Percentiles rank a stretch among this genome's conserved stretches.
phyloP scores from a whole-genome alignment of 805 yeast genomes.

The Candida ovalis region DNA sequence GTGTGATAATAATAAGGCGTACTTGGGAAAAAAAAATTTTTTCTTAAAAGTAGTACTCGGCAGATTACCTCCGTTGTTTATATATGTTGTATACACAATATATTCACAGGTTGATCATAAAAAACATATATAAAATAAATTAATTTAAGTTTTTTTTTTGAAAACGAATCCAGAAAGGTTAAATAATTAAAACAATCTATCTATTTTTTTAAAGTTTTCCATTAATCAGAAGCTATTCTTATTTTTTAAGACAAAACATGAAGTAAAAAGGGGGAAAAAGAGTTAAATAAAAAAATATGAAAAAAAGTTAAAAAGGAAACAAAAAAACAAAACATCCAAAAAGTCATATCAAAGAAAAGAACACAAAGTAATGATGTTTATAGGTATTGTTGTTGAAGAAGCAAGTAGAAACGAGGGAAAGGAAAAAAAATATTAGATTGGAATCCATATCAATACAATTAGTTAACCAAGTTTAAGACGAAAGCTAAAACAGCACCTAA shows the following conservation, averaged over 20 bases:
- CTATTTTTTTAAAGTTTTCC: not conserved
- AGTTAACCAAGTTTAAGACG: conserved; percentile 4
- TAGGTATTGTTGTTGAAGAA: too few species aligned
- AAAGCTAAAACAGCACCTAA: conserved; percentile 3
- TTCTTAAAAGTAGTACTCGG: too few species aligned
- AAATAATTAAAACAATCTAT: not conserved
- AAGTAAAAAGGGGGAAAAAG: not conserved
- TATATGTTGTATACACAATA: not conserved
- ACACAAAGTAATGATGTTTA: not conserved
- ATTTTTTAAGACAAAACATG: not conserved
- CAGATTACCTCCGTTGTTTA: too few species aligned
- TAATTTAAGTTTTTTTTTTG: not conserved
- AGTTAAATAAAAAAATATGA: not conserved
- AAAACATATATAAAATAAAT: not conserved
- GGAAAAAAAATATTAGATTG: not conserved
- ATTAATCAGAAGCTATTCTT: not conserved
- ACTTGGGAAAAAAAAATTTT: too few species aligned
- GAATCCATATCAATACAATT: not conserved
- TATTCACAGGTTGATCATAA: not conserved
- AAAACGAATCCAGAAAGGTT: not conserved
- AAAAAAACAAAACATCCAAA: not conserved
- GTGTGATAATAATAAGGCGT: too few species aligned
- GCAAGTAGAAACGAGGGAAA: not conserved
- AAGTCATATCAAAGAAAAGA: not conserved
- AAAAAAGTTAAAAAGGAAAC: not conserved